Percentiles rank a stretch among this genome's conserved stretches.
These are phyloP conservation scores for Iodosphaeria phyllophila DNA, from an alignment of 2,329 filamentous ascomycete species.

Conservation along the genomic window DNA sequence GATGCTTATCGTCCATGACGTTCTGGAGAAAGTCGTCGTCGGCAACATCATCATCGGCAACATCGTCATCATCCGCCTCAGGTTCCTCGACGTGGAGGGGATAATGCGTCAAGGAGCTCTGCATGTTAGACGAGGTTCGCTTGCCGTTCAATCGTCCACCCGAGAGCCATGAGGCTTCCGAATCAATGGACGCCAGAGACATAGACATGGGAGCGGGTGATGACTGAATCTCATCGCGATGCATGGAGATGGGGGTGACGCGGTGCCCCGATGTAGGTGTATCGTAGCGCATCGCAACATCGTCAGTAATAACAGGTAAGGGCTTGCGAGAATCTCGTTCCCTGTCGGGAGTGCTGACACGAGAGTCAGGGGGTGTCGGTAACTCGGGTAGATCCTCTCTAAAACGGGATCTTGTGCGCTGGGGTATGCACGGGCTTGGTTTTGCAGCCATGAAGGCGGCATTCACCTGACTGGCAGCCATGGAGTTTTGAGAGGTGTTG, in stretches of 20 bases:
- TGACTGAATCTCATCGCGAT: constrained; percentile 20
- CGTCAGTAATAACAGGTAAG: constrained; percentile 15
- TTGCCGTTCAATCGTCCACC: constrained; percentile 36
- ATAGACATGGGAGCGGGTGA: constrained; percentile 52
- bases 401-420: constrained; percentile 78
- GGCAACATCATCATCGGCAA: constrained; percentile 42
- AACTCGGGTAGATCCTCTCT: constrained; percentile 80
- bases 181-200: constrained; percentile 86
- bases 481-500: constrained; percentile 80
- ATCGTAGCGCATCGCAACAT: constrained; percentile 20
- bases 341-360: constrained; percentile 59
- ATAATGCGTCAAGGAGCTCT: constrained; percentile 18
- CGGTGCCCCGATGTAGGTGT: constrained; percentile 26
- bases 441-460: too few relatives aligned
- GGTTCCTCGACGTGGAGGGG: constrained; percentile 27
- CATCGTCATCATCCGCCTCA: constrained; percentile 22
- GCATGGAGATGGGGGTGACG: constrained; percentile 25
- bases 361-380: constrained; percentile 71
- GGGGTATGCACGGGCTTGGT: constrained; percentile 35
- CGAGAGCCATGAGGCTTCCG: constrained; percentile 89
- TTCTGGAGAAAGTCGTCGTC: constrained; percentile 61
- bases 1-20: constrained; percentile 16
- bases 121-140: constrained; percentile 25
- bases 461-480: constrained; percentile 31
- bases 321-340: constrained; percentile 18